Evolutionary conservation across 208 protist species (phyloP).

Genomic region (Acanthamoeba castellanii): DNA sequence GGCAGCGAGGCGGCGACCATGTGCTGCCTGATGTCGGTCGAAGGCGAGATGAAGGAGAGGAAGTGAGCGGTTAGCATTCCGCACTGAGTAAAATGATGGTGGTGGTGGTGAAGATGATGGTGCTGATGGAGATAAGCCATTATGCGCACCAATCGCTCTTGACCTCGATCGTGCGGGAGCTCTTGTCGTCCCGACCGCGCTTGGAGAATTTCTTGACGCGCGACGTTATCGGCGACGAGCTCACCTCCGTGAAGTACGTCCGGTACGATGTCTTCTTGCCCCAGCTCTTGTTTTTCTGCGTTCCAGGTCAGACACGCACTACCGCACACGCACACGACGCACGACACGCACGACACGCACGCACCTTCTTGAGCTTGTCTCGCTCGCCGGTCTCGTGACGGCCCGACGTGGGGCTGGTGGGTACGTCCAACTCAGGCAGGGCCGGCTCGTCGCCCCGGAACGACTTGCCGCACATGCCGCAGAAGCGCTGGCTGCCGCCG

Average conservation of each 20-base stretch:
- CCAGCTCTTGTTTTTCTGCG: conserved; percentile 17
- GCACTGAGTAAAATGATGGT: background rate
- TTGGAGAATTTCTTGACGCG: conserved; percentile 14
- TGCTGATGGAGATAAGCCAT: too few species aligned
- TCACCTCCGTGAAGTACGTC: background rate
- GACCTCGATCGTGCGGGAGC: background rate
- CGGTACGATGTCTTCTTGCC: conserved; percentile 2
- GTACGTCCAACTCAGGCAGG: background rate
- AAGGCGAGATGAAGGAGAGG: background rate
- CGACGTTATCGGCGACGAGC: background rate
- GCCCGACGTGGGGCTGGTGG: background rate
- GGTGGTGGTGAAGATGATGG: too few species aligned
- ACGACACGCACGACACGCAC: background rate
- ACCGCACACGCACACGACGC: background rate
- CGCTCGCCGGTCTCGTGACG: background rate
- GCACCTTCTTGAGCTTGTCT: background rate
- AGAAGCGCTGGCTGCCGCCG: background rate
- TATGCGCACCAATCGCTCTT: background rate
- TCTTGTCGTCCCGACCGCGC: background rate
- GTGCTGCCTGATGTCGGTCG: background rate
- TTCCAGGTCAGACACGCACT: too few species aligned
- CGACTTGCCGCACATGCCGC: conserved; percentile 26
- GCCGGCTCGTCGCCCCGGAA: conserved; percentile 2
- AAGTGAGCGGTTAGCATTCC: background rate
- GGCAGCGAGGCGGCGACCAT: background rate